Evolutionary conservation across 192 early-diverging fungal genomes (phyloP).

Genomic region (Kickxella alabastrina): DNA sequence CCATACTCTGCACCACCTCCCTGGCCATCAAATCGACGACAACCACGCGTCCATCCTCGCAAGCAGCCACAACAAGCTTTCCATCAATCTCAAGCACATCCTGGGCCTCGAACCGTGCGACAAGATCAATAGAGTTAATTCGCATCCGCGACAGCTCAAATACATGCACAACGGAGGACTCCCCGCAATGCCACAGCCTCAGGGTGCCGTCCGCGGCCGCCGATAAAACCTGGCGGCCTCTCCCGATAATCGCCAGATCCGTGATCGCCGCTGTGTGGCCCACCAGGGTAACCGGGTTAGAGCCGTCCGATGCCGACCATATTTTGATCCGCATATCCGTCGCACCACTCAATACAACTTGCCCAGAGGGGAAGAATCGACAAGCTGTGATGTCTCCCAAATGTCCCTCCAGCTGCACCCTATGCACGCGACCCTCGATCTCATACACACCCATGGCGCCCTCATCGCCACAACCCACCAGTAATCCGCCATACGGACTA

Average conservation of each 20-base stretch:
- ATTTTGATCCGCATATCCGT: slow-evolving; percentile 65
- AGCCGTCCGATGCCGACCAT: slow-evolving; percentile 73
- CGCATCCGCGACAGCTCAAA: slow-evolving; percentile 24
- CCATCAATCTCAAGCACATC: slow-evolving; percentile 27
- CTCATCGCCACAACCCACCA: slow-evolving; percentile 41
- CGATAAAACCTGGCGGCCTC: slow-evolving; percentile 65
- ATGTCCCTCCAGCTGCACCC: slow-evolving; percentile 53
- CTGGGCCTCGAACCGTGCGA: background rate
- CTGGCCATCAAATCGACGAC: slow-evolving; percentile 16
- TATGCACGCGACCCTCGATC: slow-evolving; percentile 9
- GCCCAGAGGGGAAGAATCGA: slow-evolving; percentile 72
- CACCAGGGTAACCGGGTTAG: slow-evolving; percentile 66
- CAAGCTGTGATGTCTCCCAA: slow-evolving; percentile 62
- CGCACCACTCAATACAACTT: slow-evolving; percentile 66
- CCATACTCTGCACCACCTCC: slow-evolving; percentile 15
- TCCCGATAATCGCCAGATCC: slow-evolving; percentile 61
- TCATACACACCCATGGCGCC: slow-evolving; percentile 42
- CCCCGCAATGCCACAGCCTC: slow-evolving; percentile 45
- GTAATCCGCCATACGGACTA: slow-evolving; percentile 25
- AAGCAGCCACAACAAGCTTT: slow-evolving; percentile 20
- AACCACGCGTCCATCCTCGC: slow-evolving; percentile 38
- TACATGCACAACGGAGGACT: slow-evolving; percentile 12
- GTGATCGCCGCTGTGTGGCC: slow-evolving; percentile 64
- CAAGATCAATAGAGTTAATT: slow-evolving; percentile 26
- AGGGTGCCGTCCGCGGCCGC: slow-evolving; percentile 41